Evolutionary conservation across 2,329 filamentous ascomycete genomes (phyloP), one percentile per base, ranked within the genome.

Genomic region (Akanthomyces muscarius): DNA sequence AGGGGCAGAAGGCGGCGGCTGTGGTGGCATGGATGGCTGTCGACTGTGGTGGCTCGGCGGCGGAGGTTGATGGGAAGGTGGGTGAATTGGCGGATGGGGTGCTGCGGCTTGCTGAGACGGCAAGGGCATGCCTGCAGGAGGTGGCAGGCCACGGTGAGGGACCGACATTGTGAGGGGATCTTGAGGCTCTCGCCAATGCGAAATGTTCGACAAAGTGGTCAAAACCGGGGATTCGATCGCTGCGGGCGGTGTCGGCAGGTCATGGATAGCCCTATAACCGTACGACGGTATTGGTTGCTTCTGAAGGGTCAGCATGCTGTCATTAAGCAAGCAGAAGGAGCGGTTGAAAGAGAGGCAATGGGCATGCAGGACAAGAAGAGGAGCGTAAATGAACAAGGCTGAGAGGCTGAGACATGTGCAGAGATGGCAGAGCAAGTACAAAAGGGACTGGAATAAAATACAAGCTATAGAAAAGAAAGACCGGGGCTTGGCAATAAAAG

Each of bases 111-210:
- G 69, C 63, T 76, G 74, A 54, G 71, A 79, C 61, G 83, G 77
- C 67, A 86, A 73, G 69, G 81, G 79, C 80, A 87, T 82, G 70
- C 82, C 81, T 68, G 82, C 81, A 72, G 86, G 84, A 65, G 82
- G 82, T 70, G 86, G 86, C 75, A 89, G 76, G 69, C 82, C 83
- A 74, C 86, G 82, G 74, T 86, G 86, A 71, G 84, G 81, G 68
- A 81, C 83, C 69, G 86, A 86, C 86, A 89, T 89, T 72, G 75
- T 76, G 76, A 79, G 76, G 68, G 74, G 73, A 64, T 75, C 72
- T 63, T 78, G 74, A 70, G 77, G 79, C 69, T 75, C 71, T 70
- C 75, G 76, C 21, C 71, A 74, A 53, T 72, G 70, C 18, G 18
- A 42, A 6, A 48, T 23, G 5, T 13, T 61, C 41, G 41, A 61